A percentile compares a stretch with the other conserved stretches of the same genome.
Conservation (phyloP, 495 filamentous ascomycete species). For the Extremus antarcticus region DNA sequence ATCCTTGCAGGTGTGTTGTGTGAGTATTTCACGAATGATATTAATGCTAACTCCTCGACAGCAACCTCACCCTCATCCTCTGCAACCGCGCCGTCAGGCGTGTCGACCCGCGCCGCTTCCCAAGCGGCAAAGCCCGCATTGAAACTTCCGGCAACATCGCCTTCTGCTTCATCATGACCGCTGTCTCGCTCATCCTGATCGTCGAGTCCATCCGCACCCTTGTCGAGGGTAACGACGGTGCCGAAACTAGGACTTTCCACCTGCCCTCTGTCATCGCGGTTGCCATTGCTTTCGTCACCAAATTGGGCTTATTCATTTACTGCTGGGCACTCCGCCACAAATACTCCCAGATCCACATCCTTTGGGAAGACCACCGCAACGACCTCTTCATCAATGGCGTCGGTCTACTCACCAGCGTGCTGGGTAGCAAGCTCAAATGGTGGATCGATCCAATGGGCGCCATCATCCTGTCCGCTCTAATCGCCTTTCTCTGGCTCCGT, state of each 20-base stretch:
- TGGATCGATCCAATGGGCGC: conserved; percentile 94
- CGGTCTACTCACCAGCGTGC: conserved; percentile 79
- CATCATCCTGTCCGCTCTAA: conserved; percentile 66
- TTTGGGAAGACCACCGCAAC: conserved; percentile 53
- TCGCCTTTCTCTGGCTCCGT: conserved; percentile 66
- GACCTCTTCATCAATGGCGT: conserved; percentile 51
- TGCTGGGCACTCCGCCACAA: conserved; percentile 83
- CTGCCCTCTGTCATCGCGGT: conserved; percentile 82
- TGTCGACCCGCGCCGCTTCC: conserved; percentile 84
- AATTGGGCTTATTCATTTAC: conserved; percentile 75
- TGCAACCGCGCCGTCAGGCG: conserved; percentile 78
- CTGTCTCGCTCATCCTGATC: conserved; percentile 83
- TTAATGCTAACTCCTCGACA: conserved; percentile 33
- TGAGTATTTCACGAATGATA: neutral
- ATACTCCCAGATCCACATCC: conserved; percentile 81
- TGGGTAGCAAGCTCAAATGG: conserved; percentile 78
- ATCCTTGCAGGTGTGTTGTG: conserved; percentile 45
- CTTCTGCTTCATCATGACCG: conserved; percentile 94
- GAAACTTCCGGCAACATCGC: conserved; percentile 94
- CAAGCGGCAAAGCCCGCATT: conserved; percentile 85
- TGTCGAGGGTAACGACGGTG: conserved; percentile 25
- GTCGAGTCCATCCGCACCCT: conserved; percentile 73
- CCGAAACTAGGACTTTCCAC: conserved; percentile 49
- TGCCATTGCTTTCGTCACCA: conserved; percentile 71
- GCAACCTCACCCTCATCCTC: conserved; percentile 79